Evolutionary conservation across 2,329 filamentous ascomycete genomes (phyloP), one percentile per base, ranked within the genome.

Genomic region (Lasiodiplodia hormozganensis): DNA sequence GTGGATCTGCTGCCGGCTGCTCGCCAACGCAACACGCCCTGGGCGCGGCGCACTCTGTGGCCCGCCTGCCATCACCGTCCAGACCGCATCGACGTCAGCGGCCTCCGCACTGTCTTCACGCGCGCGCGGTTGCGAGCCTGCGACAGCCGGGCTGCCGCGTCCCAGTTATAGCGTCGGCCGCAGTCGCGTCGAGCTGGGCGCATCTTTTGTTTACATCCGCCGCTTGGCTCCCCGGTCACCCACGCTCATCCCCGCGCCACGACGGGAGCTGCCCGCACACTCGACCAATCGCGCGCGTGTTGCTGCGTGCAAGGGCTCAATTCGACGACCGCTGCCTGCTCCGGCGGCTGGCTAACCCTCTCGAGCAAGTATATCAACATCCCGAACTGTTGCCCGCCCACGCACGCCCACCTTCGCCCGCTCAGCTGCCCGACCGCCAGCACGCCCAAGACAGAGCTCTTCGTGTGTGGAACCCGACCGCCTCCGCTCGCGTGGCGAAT

Each of bases 291-390:
- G 65, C 53, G 53, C 53, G 23, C 23, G 25, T 51, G 65, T 67
- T 67, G 65, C 65, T 58, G 34, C 31, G 65, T 58, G 65, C 65
- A 67, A 54, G 65, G 65, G 65, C 65, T 52, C 53, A 56, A 52
- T 64, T 34, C 58, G 57, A 23, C 49, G 51, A 34, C 28, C 31
- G 38, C 40, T 34, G 51, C 52, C 53, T 56, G 40, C 52, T 58
- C 40, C 40, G 25, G 12, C 53, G 40, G 53, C 65, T 67, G 65
- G 36, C 64, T 66, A 56, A 52, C 65, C 53, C 65, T 31, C 25
- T 58, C 53, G 53, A 54, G 65, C 65, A 67, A 43, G 53, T 58
- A 67, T 51, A 67, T 67, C 65, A 67, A 67, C 65, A 67, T 54
- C 51, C 52, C 18, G 38, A 25, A 28, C 57, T 49, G 51, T 49